Evolutionary conservation across 2,329 filamentous ascomycete species (phyloP).

Genomic region (Verticillium klebahnii): DNA sequence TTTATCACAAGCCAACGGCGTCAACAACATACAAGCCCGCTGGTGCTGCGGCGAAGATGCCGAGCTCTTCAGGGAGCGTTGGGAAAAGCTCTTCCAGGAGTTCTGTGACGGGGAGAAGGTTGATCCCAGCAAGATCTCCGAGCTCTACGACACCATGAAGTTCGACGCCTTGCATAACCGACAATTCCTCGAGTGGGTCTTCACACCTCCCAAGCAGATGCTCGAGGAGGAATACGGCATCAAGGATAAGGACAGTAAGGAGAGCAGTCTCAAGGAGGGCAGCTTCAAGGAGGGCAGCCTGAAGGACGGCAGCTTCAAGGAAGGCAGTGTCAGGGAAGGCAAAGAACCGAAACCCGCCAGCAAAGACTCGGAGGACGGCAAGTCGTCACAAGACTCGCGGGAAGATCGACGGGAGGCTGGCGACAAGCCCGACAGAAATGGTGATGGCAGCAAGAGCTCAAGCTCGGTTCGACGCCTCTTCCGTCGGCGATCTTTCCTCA

Average conservation of each 20-base stretch:
- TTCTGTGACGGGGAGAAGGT: slow-evolving; percentile 98
- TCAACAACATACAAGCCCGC: slow-evolving; percentile 73
- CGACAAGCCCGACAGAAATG: slow-evolving; percentile 31
- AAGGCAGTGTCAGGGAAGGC: slow-evolving; percentile 27
- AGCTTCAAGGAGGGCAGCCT: slow-evolving; percentile 4
- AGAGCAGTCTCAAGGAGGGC: slow-evolving; percentile 13
- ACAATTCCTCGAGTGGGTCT: slow-evolving; percentile 95
- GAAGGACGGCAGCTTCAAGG: slow-evolving; percentile 6
- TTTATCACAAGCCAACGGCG: slow-evolving; percentile 55
- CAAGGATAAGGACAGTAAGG: slow-evolving; percentile 20
- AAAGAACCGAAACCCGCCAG: slow-evolving; percentile 32
- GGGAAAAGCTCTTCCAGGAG: slow-evolving; percentile 97
- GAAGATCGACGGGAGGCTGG: slow-evolving; percentile 23
- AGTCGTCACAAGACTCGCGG: slow-evolving; percentile 30
- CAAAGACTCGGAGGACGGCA: slow-evolving; percentile 36
- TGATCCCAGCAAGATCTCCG: slow-evolving; percentile 96
- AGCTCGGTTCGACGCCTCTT: slow-evolving; percentile 47
- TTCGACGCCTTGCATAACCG: slow-evolving; percentile 97
- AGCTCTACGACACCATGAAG: slow-evolving; percentile 99
- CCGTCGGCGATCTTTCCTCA: slow-evolving; percentile 56
- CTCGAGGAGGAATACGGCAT: slow-evolving; percentile 63
- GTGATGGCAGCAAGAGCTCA: slow-evolving; percentile 22
- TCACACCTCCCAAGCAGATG: slow-evolving; percentile 78
- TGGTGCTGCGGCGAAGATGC: slow-evolving; percentile 98
- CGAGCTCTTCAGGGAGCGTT: slow-evolving; percentile 89